Conservation (phyloP, 148 eudicot genomes). For the Pharnaceum exiguum region DNA sequence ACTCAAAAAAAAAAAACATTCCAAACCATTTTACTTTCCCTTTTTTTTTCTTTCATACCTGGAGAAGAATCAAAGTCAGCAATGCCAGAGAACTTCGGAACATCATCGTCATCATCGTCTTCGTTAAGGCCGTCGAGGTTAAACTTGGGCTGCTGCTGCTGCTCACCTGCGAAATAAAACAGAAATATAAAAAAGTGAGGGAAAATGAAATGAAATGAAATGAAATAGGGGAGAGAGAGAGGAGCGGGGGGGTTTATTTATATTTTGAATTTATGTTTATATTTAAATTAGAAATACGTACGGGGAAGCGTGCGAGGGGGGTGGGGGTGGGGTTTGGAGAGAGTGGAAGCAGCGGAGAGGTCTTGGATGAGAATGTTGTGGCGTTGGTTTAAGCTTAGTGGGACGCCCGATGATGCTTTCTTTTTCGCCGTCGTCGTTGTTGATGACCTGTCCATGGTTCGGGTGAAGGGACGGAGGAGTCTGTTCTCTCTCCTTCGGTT, state of each 20-base stretch:
- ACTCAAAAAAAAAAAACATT: not conserved
- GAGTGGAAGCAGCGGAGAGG: constrained; percentile 58
- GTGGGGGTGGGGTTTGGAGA: constrained; percentile 24
- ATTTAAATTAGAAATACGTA: too few relatives aligned
- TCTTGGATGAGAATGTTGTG: constrained; percentile 20
- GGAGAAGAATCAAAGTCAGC: constrained; percentile 49
- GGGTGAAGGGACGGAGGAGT: too few relatives aligned
- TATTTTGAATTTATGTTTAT: too few relatives aligned
- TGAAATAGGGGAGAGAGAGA: constrained; percentile 2
- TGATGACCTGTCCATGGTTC: not conserved
- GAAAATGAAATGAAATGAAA: not conserved
- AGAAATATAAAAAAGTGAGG: not conserved
- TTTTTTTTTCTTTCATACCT: too few relatives aligned
- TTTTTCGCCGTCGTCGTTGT: constrained; percentile 37
- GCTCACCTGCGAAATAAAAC: constrained; percentile 7
- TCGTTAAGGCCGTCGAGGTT: not conserved
- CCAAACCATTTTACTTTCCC: too few relatives aligned
- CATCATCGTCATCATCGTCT: not conserved
- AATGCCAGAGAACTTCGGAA: constrained; percentile 32
- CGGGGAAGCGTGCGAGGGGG: not conserved
- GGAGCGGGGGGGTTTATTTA: too few relatives aligned
- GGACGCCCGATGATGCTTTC: too few relatives aligned
- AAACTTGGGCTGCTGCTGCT: not conserved
- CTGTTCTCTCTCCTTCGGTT: not conserved
- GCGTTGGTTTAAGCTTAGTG: constrained; percentile 61